Percentiles rank a stretch among this genome's conserved stretches.
These are phyloP conservation scores for Planoprotostelium fungivorum DNA, from an alignment of 78 protist genomes.

Conservation along the genomic window DNA sequence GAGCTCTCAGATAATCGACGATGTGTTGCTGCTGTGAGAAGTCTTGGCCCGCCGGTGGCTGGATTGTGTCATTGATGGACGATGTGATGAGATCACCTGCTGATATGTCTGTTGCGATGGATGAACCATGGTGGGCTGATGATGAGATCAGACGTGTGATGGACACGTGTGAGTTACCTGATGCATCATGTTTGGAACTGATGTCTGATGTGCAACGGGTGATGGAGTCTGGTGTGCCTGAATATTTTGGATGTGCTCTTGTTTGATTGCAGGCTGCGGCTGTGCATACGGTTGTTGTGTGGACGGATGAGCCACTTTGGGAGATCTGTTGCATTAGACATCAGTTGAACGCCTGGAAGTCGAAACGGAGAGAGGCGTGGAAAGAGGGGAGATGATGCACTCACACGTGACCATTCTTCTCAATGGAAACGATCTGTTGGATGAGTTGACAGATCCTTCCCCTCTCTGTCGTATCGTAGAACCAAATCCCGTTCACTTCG, in stretches of 20 bases:
- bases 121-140: no score
- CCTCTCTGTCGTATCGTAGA: neutral
- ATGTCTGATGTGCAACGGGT: no score
- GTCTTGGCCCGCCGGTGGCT: no score
- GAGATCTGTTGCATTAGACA: neutral
- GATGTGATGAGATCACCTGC: no score
- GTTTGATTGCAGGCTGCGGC: neutral
- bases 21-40: neutral
- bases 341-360: neutral
- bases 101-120: no score
- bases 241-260: no score
- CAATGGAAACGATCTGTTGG: neutral
- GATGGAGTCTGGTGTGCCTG: no score
- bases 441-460: neutral
- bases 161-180: neutral
- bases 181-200: no score
- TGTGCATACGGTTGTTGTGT: neutral
- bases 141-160: neutral
- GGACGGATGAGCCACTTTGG: neutral
- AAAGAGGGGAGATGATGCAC: no score
- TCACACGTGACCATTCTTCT: neutral
- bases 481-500: neutral
- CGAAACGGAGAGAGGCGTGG: no score
- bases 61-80: no score
- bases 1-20: neutral